Evolutionary conservation across 1,284 basidiomycete genomes (phyloP).

Genomic region (Microbotryum lychnidis-dioicae): DNA sequence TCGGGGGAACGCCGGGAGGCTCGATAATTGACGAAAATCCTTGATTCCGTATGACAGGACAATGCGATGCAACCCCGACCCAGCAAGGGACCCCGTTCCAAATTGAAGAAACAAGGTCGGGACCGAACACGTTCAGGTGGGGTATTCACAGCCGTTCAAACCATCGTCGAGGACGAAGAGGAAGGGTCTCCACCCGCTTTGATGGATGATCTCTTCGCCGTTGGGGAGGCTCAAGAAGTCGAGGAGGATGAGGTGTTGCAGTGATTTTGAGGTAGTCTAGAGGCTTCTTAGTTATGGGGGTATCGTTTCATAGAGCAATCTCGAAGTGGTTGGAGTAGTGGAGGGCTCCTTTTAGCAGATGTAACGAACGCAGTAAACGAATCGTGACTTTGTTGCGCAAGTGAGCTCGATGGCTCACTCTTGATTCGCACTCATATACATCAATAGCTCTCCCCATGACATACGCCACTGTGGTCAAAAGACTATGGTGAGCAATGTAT

Average conservation of each 20-base stretch:
- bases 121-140: not conserved
- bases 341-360: not conserved
- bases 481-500: not conserved
- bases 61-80: not conserved
- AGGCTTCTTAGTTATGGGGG: no score
- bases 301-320: no score
- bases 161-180: slow-evolving; percentile 1
- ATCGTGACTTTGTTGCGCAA: not conserved
- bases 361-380: not conserved
- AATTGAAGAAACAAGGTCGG: not conserved
- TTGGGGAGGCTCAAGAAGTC: not conserved
- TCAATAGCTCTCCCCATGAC: no score
- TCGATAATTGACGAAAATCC: not conserved
- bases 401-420: no score
- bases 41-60: no score
- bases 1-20: not conserved
- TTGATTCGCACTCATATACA: no score
- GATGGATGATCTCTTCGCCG: not conserved
- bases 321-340: no score
- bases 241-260: not conserved
- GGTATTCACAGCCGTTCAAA: not conserved
- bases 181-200: not conserved
- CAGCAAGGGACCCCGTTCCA: not conserved
- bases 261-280: no score
- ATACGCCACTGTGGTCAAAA: not conserved